phyloP scores from a whole-genome alignment of 345 rosid genomes.

The Nasturtium officinale region DNA sequence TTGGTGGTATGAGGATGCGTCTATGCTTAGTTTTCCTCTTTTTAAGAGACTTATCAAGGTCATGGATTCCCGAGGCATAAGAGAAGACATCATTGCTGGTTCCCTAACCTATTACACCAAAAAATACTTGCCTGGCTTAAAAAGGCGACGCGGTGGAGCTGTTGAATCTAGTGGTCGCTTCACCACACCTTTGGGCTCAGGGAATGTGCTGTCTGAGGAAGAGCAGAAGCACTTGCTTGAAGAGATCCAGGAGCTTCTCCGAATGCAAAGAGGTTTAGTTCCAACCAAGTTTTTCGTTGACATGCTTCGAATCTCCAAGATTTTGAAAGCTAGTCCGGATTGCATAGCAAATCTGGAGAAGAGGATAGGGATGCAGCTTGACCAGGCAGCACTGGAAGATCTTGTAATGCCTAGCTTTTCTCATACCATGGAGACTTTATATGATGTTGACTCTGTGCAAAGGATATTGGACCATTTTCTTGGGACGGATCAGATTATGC shows the following conservation, averaged over 20 bases:
- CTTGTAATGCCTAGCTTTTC: slow-evolving; percentile 93
- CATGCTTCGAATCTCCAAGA: slow-evolving; percentile 79
- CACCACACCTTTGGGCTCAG: slow-evolving; percentile 54
- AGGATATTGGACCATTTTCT: slow-evolving; percentile 86
- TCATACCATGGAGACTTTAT: slow-evolving; percentile 83
- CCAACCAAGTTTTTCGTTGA: slow-evolving; percentile 83
- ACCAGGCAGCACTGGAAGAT: slow-evolving; percentile 92
- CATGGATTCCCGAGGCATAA: slow-evolving; percentile 84
- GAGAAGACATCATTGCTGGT: slow-evolving; percentile 73
- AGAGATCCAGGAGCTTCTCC: slow-evolving; percentile 73
- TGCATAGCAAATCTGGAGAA: slow-evolving; percentile 75
- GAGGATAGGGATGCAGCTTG: slow-evolving; percentile 94
- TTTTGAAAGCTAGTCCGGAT: slow-evolving; percentile 64
- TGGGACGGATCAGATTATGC: slow-evolving; percentile 70
- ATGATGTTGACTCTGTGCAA: slow-evolving; percentile 89
- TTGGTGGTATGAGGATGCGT: slow-evolving; percentile 98
- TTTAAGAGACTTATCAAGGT: slow-evolving; percentile 69
- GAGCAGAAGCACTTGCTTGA: slow-evolving; percentile 79
- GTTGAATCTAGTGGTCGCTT: slow-evolving; percentile 70
- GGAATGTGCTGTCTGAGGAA: slow-evolving; percentile 71
- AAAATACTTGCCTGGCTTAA: slow-evolving; percentile 83
- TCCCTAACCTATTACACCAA: slow-evolving; percentile 72
- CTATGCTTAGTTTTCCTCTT: slow-evolving; percentile 68
- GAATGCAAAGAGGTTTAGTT: slow-evolving; percentile 76
- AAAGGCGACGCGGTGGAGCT: slow-evolving; percentile 65